Evolutionary conservation across 768 basidiomycete genomes (phyloP), one percentile per base, ranked within the genome.

Genomic region (Auriculariales sp.): DNA sequence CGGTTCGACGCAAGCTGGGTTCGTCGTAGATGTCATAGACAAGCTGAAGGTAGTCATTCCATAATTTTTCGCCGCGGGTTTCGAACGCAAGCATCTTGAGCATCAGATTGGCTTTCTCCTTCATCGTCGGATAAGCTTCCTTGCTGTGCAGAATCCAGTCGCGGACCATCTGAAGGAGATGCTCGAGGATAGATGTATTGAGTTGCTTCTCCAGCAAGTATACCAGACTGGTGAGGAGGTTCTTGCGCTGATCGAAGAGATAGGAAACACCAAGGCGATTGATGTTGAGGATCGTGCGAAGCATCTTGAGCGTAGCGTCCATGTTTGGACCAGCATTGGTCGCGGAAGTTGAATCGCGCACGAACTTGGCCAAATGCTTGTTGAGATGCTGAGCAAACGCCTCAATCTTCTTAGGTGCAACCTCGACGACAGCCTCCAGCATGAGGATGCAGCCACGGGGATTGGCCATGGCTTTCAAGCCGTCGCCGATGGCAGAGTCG

Each of bases 11-110:
- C 39, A 99, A 68, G 3, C 69, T 65, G 15, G 89, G 81, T 36
- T 92, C 85, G 4, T 83, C 88, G 68, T 97, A 99, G 58, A 99
- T 93, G 52, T 93, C 90, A 60, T 88, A 83, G 50, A 99, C 84
- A 52, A 98, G 72, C 54, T 85, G 81, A 56, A 98, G 71, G 62
- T 90, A 98, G 34, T 81, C 75, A 39, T 81, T 76, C 62, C 86
- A 89, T 3, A 98, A 71, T 3, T 68, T 56, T n/a, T 92, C 86
- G 31, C 79, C 81, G 28, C 85, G 79, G 22, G 71, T 70, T 65
- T 97, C 92, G 58, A 81, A 91, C 9, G 75, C 69, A 4, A 76
- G 73, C 91, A 99, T 93, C 61, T 87, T 89, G 59, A 85, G 80
- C 53, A 99, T 64, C 28, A 98, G 67, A 27, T 74, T 82, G 2